phyloP scores from a whole-genome alignment of 1,284 basidiomycete genomes.

The Anthracocystis walkeri region DNA sequence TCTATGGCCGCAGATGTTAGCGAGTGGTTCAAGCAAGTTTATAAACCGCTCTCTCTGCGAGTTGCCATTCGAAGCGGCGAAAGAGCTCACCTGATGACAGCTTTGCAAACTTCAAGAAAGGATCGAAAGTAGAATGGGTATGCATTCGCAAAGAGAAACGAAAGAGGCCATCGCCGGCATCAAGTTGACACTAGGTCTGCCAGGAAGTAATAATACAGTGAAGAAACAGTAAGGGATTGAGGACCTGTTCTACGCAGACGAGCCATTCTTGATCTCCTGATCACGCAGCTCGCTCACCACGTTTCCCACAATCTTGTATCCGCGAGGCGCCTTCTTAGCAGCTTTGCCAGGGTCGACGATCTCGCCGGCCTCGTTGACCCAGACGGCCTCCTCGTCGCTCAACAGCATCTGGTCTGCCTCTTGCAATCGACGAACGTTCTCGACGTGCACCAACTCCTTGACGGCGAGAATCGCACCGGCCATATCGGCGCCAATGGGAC shows the following conservation, averaged over 20 bases:
- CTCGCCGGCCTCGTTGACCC: conserved; percentile 65
- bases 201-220: conserved; percentile 4
- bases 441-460: conserved; percentile 87
- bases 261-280: conserved; percentile 47
- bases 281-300: conserved; percentile 62
- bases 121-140: not conserved
- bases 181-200: not conserved
- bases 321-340: conserved; percentile 64
- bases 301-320: conserved; percentile 67
- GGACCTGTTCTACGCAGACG: conserved; percentile 2
- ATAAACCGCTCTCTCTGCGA: no score
- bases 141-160: conserved; percentile 6
- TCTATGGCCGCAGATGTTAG: conserved; percentile 79
- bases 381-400: conserved; percentile 55
- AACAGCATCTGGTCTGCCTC: conserved; percentile 51
- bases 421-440: conserved; percentile 75
- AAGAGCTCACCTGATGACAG: no score
- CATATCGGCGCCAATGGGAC: conserved; percentile 77
- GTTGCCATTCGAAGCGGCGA: no score
- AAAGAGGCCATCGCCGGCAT: not conserved
- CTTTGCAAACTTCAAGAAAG: not conserved
- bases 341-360: conserved; percentile 66
- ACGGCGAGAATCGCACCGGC: conserved; percentile 84
- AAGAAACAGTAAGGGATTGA: not conserved
- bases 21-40: no score